These are phyloP conservation scores for Tarenaya hassleriana DNA, from an alignment of 345 rosid genomes.

Conservation along the genomic window DNA sequence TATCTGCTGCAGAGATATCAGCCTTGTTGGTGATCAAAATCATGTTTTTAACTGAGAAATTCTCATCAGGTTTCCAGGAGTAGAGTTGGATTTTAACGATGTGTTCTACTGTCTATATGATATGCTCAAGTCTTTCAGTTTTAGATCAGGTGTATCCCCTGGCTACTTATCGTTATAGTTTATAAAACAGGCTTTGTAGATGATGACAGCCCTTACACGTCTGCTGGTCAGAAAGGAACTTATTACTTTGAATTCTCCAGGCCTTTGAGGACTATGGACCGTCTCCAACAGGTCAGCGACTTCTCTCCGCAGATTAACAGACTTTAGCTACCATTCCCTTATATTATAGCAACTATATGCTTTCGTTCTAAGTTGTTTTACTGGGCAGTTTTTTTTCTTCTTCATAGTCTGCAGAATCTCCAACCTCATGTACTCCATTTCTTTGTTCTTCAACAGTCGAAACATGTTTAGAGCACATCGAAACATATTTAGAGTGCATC, in stretches of 20 bases:
- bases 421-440: no score
- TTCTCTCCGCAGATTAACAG: no score
- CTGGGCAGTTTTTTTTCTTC: no score
- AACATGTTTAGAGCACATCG: no score
- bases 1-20: conserved; percentile 1
- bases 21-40: not conserved
- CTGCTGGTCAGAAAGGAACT: conserved; percentile 63
- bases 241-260: conserved; percentile 84
- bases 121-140: not conserved
- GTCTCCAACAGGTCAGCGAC: conserved; percentile 73
- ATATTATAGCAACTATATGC: no score
- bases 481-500: no score
- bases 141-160: conserved; percentile 5
- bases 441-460: no score
- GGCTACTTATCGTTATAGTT: conserved; percentile 10
- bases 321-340: no score
- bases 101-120: no score
- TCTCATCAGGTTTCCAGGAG: no score
- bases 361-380: no score
- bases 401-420: no score
- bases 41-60: conserved; percentile 1
- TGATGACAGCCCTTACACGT: conserved; percentile 82
- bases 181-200: conserved; percentile 59
- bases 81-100: not conserved
- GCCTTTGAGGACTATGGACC: conserved; percentile 90